These are phyloP conservation scores for Pythium coloratum DNA, from an alignment of 352 stramenopile genomes.

Conservation along the genomic window DNA sequence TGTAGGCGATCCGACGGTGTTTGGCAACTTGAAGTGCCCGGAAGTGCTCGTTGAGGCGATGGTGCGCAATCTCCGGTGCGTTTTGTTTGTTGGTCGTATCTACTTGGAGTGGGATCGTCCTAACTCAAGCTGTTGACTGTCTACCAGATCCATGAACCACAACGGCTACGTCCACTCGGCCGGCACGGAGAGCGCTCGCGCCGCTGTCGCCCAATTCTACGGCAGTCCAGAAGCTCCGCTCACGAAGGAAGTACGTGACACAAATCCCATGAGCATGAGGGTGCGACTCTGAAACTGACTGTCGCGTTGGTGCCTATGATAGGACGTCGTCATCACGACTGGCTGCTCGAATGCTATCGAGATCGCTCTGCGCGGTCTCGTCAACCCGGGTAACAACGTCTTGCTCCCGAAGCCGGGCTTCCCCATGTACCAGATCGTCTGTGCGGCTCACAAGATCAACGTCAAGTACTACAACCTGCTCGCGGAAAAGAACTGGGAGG, in stretches of 20 bases:
- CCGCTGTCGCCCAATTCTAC: conserved; percentile 87
- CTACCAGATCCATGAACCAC: conserved; percentile 62
- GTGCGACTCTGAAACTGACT: background rate
- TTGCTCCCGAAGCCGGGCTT: conserved; percentile 94
- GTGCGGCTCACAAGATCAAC: conserved; percentile 87
- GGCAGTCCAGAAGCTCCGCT: conserved; percentile 48
- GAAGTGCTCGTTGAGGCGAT: conserved; percentile 79
- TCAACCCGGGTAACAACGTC: conserved; percentile 90
- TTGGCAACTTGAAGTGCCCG: conserved; percentile 90
- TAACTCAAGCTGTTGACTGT: background rate
- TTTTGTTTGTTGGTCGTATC: background rate
- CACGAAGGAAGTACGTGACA: conserved; percentile 59
- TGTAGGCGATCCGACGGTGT: conserved; percentile 89
- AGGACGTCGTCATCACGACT: conserved; percentile 92
- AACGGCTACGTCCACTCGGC: conserved; percentile 93
- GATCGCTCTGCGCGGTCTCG: conserved; percentile 85
- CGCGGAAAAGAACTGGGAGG: conserved; percentile 90
- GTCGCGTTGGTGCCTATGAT: background rate
- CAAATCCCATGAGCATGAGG: background rate
- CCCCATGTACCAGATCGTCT: conserved; percentile 95
- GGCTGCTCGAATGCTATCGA: conserved; percentile 93
- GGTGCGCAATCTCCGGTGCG: conserved; percentile 55
- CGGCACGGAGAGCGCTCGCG: conserved; percentile 75
- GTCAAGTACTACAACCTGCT: conserved; percentile 89
- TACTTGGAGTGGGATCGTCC: background rate